A percentile compares a stretch with the other conserved stretches of the same genome.
These are phyloP conservation scores for Cytospora mali DNA, from an alignment of 2,329 filamentous ascomycete species.

Conservation along the genomic window DNA sequence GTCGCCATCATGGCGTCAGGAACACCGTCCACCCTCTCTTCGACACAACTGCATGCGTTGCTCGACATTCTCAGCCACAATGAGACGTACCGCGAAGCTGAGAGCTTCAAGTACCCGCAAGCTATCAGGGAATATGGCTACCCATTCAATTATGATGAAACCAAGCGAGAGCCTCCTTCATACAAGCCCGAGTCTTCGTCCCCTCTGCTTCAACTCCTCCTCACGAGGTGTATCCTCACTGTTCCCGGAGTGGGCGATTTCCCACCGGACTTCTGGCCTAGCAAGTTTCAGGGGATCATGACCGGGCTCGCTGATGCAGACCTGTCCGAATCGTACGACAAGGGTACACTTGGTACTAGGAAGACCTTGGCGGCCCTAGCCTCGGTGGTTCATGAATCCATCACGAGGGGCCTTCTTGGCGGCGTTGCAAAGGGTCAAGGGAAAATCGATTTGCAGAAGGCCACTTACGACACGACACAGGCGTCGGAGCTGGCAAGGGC, in stretches of 20 bases:
- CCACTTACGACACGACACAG: constrained; percentile 58
- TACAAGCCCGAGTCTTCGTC: constrained; percentile 47
- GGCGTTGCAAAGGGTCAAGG: constrained; percentile 49
- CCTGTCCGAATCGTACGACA: constrained; percentile 81
- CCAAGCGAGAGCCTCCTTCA: constrained; percentile 23
- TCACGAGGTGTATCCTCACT: constrained; percentile 65
- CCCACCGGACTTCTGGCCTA: constrained; percentile 65
- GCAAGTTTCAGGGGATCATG: constrained; percentile 62
- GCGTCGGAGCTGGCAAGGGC: constrained; percentile 63
- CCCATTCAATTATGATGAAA: constrained; percentile 54
- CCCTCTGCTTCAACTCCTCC: constrained; percentile 69
- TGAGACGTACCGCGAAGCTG: constrained; percentile 68
- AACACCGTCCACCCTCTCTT: constrained; percentile 33
- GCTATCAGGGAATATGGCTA: constrained; percentile 70
- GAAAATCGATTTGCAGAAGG: constrained; percentile 32
- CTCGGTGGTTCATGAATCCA: constrained; percentile 69
- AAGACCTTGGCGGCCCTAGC: constrained; percentile 75
- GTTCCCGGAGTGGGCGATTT: constrained; percentile 69
- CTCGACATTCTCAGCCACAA: constrained; percentile 63
- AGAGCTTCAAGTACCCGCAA: constrained; percentile 67
- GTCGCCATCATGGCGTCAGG: constrained; percentile 16
- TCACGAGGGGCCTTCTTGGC: constrained; percentile 66
- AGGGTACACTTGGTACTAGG: constrained; percentile 71
- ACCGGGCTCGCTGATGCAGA: constrained; percentile 66
- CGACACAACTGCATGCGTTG: constrained; percentile 53